Conservation (phyloP, 2,329 filamentous ascomycete species). For the Gliomastix tumulicola region DNA sequence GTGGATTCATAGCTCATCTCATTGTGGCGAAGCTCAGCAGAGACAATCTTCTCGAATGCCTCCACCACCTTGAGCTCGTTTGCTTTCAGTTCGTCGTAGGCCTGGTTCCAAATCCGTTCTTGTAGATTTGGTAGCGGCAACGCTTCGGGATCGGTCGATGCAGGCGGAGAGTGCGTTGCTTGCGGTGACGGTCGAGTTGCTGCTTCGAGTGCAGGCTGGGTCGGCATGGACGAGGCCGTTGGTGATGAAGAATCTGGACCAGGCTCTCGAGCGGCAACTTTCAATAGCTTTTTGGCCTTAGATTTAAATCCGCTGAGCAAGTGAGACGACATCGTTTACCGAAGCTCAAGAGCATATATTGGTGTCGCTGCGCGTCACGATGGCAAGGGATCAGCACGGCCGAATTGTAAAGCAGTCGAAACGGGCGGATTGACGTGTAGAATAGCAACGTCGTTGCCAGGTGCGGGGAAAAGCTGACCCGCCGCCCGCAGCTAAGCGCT, state of each 20-base stretch:
- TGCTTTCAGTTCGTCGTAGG: slow-evolving; percentile 1
- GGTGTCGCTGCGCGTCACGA: neutral
- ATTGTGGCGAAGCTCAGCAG: too few species aligned
- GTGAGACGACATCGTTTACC: neutral
- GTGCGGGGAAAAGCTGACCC: too few species aligned
- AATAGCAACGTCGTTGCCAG: too few species aligned
- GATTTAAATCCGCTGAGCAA: neutral
- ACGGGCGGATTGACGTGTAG: too few species aligned
- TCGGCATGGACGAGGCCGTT: neutral
- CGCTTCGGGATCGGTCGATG: neutral
- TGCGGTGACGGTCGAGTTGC: neutral
- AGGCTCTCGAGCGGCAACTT: too few species aligned
- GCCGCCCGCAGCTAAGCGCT: neutral
- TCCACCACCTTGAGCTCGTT: slow-evolving; percentile 2
- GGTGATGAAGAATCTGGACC: neutral
- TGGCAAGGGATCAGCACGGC: too few species aligned
- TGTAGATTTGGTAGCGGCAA: neutral
- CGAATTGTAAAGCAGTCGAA: too few species aligned
- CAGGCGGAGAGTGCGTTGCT: neutral
- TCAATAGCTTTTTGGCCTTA: neutral
- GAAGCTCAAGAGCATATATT: neutral
- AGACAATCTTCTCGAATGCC: slow-evolving; percentile 1
- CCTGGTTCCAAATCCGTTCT: slow-evolving; percentile 3
- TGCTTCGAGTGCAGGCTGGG: neutral
- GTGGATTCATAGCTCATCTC: neutral